Base-by-base conservation (phyloP, 192 early-diverging fungal species). In the Coemansia sp. region DNA sequence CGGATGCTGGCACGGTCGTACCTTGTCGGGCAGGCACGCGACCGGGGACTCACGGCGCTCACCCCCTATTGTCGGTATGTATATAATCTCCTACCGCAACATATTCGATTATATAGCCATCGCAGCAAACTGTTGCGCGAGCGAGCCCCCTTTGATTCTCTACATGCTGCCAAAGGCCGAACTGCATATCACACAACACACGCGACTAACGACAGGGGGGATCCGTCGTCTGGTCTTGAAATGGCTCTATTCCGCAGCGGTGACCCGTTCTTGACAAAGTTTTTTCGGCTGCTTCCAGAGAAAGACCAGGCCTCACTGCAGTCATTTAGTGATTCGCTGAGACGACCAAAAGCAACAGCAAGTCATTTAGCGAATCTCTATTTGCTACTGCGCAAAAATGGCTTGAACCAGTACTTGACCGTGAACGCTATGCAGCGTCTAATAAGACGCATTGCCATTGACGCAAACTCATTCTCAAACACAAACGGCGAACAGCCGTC, bases 201-300 rank as follows among this genome's bases (percentile, higher is more conserved):
- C 39, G 9, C 11, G 2, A 0, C 19, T 6, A 4, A 17, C 20
- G 60, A 30, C 27, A 51, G 20, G 5, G 46, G 51, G 0, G 50
- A 10, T 19, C 50, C 46, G 19, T 32, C 22, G 19, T 19, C 6
- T 5, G 31, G 14, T 11, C 57, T 79, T 17, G 77, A 72, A 57
- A 72, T 61, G 57, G 24, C 58, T 1, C 30, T 81, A 36, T 58
- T 69, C 51, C 66, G 59, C 20, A 63, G 73, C 19, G 60, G 63
- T 63, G 72, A 70, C 51, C 66, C 67, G 30, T 81, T 60, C 23
- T 64, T 81, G 51, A 66, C 74, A 67, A 81, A 81, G 42, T 72
- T 70, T 42, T 66, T 51, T 46, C 70, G 69, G 42, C 66, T 81
- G 21, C 65, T 81, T 24, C 70, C 78, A 1, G 55, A 54, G 14